Evolutionary conservation across 78 protist species (phyloP).

Genomic region (Dictyostelium firmibasis): DNA sequence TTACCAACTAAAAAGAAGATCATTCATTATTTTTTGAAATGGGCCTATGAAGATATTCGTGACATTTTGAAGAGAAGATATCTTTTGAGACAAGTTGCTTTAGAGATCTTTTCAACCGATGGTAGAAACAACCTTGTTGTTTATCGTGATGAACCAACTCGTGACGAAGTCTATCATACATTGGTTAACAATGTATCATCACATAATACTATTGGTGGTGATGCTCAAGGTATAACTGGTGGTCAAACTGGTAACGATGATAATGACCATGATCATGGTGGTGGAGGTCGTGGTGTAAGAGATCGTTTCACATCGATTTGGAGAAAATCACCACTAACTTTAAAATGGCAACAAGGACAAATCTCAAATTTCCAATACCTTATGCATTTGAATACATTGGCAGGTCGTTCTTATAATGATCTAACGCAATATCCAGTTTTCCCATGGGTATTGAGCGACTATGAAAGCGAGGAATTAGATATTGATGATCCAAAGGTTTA

Average conservation of each 20-base stretch:
- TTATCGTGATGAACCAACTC: slow-evolving; percentile 42
- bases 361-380: slow-evolving; percentile 94
- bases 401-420: slow-evolving; percentile 92
- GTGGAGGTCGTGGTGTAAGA: slow-evolving; percentile 33
- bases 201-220: slow-evolving; percentile 28
- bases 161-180: slow-evolving; percentile 56
- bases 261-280: slow-evolving; percentile 23
- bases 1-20: slow-evolving; percentile 42
- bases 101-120: slow-evolving; percentile 86
- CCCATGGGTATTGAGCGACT: slow-evolving; percentile 96
- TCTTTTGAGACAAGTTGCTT: slow-evolving; percentile 77
- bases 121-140: slow-evolving; percentile 67
- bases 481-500: slow-evolving; percentile 81
- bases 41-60: slow-evolving; percentile 77
- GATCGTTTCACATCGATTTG: slow-evolving; percentile 42
- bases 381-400: slow-evolving; percentile 91
- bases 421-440: slow-evolving; percentile 97
- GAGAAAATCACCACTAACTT: slow-evolving; percentile 74
- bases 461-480: slow-evolving; percentile 83
- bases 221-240: slow-evolving; percentile 25
- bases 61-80: slow-evolving; percentile 81
- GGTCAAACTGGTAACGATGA: slow-evolving; percentile 42
- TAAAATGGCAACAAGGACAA: slow-evolving; percentile 85
- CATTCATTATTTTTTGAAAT: slow-evolving; percentile 63
- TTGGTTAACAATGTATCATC: background rate